These are phyloP conservation scores for Mycena chlorophos DNA, from an alignment of 768 basidiomycete genomes.

Conservation along the genomic window DNA sequence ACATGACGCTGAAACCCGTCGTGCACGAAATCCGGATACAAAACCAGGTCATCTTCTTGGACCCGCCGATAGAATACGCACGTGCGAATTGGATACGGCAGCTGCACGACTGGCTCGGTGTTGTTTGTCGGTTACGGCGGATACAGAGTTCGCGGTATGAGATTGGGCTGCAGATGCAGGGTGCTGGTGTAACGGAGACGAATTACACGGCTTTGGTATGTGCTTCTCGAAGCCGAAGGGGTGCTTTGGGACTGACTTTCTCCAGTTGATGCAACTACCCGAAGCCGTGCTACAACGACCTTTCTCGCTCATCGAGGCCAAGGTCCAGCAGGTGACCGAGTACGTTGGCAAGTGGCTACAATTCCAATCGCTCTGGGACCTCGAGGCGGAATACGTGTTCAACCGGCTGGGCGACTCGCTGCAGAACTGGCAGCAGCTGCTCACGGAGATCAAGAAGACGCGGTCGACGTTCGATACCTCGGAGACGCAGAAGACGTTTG, in stretches of 20 bases:
- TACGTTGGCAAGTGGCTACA: slow-evolving; percentile 99
- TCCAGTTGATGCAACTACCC: slow-evolving; percentile 70
- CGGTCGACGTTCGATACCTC: slow-evolving; percentile 96
- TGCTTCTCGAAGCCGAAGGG: too few relatives aligned
- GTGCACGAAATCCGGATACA: slow-evolving; percentile 97
- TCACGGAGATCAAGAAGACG: slow-evolving; percentile 96
- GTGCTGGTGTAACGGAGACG: slow-evolving; percentile 58
- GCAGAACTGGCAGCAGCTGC: slow-evolving; percentile 90
- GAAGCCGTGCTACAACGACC: slow-evolving; percentile 78
- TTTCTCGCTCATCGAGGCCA: slow-evolving; percentile 82
- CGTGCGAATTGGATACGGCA: slow-evolving; percentile 87
- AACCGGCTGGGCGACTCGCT: slow-evolving; percentile 92
- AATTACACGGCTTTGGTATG: slow-evolving; percentile 80
- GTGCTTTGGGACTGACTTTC: too few relatives aligned
- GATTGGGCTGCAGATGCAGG: slow-evolving; percentile 91
- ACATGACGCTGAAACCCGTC: slow-evolving; percentile 79
- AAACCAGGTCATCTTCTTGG: slow-evolving; percentile 97
- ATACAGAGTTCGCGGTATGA: slow-evolving; percentile 97
- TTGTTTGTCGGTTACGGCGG: slow-evolving; percentile 82
- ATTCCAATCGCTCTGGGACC: slow-evolving; percentile 98
- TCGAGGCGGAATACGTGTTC: slow-evolving; percentile 96
- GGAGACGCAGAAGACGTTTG: slow-evolving; percentile 89
- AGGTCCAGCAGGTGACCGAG: slow-evolving; percentile 81
- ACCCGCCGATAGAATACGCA: slow-evolving; percentile 95
- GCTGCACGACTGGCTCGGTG: slow-evolving; percentile 86